phyloP scores from a whole-genome alignment of 495 filamentous ascomycete genomes.

The Paragyromitra xinjiangensis region DNA sequence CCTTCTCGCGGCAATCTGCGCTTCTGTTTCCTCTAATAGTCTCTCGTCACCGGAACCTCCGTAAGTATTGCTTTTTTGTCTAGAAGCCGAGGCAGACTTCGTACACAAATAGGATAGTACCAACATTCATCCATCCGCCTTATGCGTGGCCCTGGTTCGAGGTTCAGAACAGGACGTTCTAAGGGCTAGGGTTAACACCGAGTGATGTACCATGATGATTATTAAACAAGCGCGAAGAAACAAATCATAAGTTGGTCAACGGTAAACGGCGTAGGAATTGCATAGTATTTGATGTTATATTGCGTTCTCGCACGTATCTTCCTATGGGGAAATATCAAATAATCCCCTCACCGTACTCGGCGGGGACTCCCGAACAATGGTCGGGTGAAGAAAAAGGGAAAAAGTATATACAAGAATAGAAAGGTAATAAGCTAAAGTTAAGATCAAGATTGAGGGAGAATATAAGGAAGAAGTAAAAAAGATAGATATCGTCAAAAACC shows the following conservation, averaged over 20 bases:
- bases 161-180: background rate
- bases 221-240: background rate
- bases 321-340: background rate
- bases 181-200: background rate
- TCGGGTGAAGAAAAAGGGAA: background rate
- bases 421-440: background rate
- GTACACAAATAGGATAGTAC: background rate
- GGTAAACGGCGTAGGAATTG: background rate
- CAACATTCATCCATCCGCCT: background rate
- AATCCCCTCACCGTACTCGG: background rate
- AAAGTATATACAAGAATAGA: conserved; percentile 29
- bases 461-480: background rate
- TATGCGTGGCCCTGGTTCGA: background rate
- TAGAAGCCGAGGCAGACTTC: background rate
- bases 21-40: background rate
- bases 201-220: background rate
- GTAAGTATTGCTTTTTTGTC: background rate
- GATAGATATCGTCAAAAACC: background rate
- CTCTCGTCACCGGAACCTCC: background rate
- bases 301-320: background rate
- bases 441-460: background rate
- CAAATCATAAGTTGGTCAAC: background rate
- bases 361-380: background rate
- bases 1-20: background rate
- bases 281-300: background rate